These are phyloP conservation scores for Sclerotinia glacialis DNA, from an alignment of 2,329 filamentous ascomycete genomes.

Conservation along the genomic window DNA sequence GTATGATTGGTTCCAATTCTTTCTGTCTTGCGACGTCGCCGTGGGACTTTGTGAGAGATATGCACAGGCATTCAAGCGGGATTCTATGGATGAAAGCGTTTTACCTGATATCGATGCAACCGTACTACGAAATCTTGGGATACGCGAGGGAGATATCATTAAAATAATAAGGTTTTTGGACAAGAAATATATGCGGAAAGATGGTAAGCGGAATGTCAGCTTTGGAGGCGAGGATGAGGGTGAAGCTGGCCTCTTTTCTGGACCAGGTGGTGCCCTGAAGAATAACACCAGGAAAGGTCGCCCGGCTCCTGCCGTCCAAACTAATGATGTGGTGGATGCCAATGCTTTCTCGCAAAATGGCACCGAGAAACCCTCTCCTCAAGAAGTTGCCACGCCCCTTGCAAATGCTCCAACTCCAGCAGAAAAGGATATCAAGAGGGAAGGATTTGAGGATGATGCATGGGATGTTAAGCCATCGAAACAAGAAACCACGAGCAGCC, in stretches of 20 bases:
- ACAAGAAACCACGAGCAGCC: conserved; percentile 43
- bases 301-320: conserved; percentile 80
- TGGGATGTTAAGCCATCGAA: conserved; percentile 91
- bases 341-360: conserved; percentile 69
- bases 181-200: conserved; percentile 68
- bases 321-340: conserved; percentile 82
- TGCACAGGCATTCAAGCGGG: conserved; percentile 79
- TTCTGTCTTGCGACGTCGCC: conserved; percentile 86
- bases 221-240: conserved; percentile 52
- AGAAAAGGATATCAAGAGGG: conserved; percentile 48
- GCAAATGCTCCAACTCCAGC: conserved; percentile 43
- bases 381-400: conserved; percentile 50
- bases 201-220: conserved; percentile 53
- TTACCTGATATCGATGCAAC: conserved; percentile 83
- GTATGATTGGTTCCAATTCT: conserved; percentile 99
- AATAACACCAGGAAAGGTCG: conserved; percentile 95
- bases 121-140: conserved; percentile 80
- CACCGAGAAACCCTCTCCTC: conserved; percentile 41
- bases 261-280: conserved; percentile 81
- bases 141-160: conserved; percentile 94
- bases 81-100: conserved; percentile 95
- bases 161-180: conserved; percentile 91
- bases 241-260: conserved; percentile 79
- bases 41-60: conserved; percentile 94
- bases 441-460: conserved; percentile 91